Conservation (phyloP, 805 yeast species). For the Kazachstania taianensis region DNA sequence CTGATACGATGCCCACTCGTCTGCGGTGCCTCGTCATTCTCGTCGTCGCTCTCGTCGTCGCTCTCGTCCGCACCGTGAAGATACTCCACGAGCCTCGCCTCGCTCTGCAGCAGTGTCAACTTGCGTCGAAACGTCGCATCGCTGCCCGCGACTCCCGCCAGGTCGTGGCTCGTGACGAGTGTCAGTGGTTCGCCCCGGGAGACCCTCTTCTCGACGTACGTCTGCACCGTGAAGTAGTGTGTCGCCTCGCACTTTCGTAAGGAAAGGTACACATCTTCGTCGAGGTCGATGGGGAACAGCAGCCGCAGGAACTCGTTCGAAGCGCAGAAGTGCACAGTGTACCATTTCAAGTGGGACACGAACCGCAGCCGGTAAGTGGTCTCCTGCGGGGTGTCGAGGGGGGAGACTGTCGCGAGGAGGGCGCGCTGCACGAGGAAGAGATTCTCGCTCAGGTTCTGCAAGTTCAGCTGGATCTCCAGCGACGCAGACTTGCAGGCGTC, state of each 20-base stretch:
- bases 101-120: conserved; percentile 8
- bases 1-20: too few species aligned
- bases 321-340: not conserved
- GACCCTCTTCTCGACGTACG: conserved; percentile 19
- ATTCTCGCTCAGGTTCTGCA: conserved; percentile 7
- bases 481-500: conserved; percentile 6
- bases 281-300: conserved; percentile 6
- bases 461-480: conserved; percentile 11
- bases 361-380: not conserved
- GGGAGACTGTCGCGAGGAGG: not conserved
- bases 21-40: too few species aligned
- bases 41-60: too few species aligned
- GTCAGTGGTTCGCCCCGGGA: conserved; percentile 17
- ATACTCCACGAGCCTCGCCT: conserved; percentile 14
- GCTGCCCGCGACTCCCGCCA: conserved; percentile 11
- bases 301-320: not conserved
- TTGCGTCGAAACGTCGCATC: conserved; percentile 11
- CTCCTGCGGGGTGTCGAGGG: not conserved
- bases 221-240: conserved; percentile 16
- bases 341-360: not conserved
- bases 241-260: conserved; percentile 13
- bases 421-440: conserved; percentile 1
- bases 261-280: conserved; percentile 16
- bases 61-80: too few species aligned
- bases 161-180: conserved; percentile 6